Base-by-base conservation (phyloP, 1,284 basidiomycete species). In the Mycena citricolor region DNA sequence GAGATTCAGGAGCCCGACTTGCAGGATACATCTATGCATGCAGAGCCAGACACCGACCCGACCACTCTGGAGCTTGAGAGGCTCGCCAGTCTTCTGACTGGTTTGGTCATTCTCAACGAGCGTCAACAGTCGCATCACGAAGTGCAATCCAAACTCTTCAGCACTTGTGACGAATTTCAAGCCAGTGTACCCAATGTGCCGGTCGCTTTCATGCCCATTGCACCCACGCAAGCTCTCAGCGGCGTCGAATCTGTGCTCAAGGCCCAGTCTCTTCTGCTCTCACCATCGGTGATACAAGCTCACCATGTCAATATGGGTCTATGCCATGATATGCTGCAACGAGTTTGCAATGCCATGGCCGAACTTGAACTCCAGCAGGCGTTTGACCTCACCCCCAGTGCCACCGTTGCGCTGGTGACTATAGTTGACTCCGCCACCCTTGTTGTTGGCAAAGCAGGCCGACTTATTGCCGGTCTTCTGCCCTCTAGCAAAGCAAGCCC, bases 121-220 rank as follows among this genome's bases (percentile, higher is more conserved):
- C 44, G 24, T 24, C 6, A 24, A 16, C 44, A 45, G 32, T 32
- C 44, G 8, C 33, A 22, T 11, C 20, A 8, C 19, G 11, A 36
- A 14, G 16, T 14, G 11, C 33, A 36, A 13, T 46, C 44, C 22
- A 40, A 40, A 25, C 44, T 46, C 11, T 46, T 46, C 32, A 41
- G 21, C 17, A 17, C 44, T 13, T 39, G 44, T 5, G 32, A 40
- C 5, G 28, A 35, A 13, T 34, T 46, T 17, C 44, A 46, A 25
- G 38, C 33, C 16, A 17, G 19, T 7, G 12, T 8, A 13, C 33
- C 33, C 8, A 12, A 36, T 8, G 20, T 36, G 8, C 33, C 33
- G 7, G 11, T 14, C 17, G 6, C 13, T 10, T 36, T 20, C 17
- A 14, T 12, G 10, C 14, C 33, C 14, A 7, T 36, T 8, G 20